These are phyloP conservation scores for Pholiota adiposa DNA, from an alignment of 1,284 basidiomycete genomes.

Conservation along the genomic window DNA sequence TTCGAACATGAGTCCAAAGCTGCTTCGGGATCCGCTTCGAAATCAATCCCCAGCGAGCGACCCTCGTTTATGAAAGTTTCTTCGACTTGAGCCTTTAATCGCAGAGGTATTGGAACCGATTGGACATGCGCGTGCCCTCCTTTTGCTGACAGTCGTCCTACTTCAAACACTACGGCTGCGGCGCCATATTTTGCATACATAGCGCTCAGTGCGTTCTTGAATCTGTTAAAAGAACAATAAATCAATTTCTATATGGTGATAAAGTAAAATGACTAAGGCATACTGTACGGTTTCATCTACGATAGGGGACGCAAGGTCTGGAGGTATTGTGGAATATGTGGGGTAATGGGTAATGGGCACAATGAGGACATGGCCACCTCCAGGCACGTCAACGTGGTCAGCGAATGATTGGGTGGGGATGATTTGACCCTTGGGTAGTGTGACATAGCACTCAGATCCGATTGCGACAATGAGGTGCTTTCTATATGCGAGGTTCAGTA, in stretches of 20 bases:
- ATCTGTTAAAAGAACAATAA: constrained; percentile 46
- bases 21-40: constrained; percentile 68
- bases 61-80: constrained; percentile 74
- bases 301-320: constrained; percentile 77
- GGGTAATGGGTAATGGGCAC: constrained; percentile 79
- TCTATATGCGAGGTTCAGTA: constrained; percentile 40
- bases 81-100: constrained; percentile 66
- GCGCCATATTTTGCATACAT: constrained; percentile 76
- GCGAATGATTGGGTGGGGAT: constrained; percentile 72
- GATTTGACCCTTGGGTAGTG: constrained; percentile 92
- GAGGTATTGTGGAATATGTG: constrained; percentile 70
- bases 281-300: constrained; percentile 79
- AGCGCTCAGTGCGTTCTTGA: constrained; percentile 75
- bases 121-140: constrained; percentile 97
- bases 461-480: constrained; percentile 96
- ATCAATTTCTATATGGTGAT: too few relatives aligned
- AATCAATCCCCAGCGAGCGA: constrained; percentile 61
- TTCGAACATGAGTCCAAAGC: constrained; percentile 59
- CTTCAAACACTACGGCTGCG: constrained; percentile 82
- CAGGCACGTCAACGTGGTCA: constrained; percentile 67
- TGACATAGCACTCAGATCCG: constrained; percentile 90
- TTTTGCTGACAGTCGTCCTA: constrained; percentile 80
- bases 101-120: constrained; percentile 78
- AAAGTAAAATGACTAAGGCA: too few relatives aligned
- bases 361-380: constrained; percentile 92